These are phyloP conservation scores for Glaciozyma antarctica DNA, from an alignment of 768 basidiomycete genomes.

Conservation along the genomic window DNA sequence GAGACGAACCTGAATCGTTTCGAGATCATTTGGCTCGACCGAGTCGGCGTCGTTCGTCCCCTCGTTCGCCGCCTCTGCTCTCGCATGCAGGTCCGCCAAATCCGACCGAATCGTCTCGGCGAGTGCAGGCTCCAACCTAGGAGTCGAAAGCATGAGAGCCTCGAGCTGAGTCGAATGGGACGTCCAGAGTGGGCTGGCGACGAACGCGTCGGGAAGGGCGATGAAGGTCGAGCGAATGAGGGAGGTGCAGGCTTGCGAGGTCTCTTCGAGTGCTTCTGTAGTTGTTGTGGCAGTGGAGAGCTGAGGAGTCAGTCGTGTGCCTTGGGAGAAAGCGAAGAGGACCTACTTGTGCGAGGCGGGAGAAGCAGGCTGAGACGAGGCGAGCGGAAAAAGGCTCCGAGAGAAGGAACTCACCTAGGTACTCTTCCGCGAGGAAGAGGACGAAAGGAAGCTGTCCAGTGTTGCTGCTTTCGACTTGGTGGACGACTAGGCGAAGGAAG, in stretches of 20 bases:
- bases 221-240: slow-evolving; percentile 24
- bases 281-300: neutral
- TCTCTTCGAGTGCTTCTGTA: neutral
- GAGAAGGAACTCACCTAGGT: slow-evolving; percentile 14
- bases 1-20: slow-evolving; percentile 2
- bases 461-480: slow-evolving; percentile 9
- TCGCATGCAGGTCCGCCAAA: slow-evolving; percentile 7
- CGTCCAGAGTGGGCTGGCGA: slow-evolving; percentile 11
- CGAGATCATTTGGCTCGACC: slow-evolving; percentile 6
- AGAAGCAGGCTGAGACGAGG: slow-evolving; percentile 7
- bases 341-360: slow-evolving; percentile 5
- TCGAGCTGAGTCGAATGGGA: slow-evolving; percentile 7
- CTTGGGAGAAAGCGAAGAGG: neutral
- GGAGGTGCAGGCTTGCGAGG: neutral
- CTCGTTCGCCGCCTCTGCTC: neutral
- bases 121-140: neutral
- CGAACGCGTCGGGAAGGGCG: slow-evolving; percentile 26
- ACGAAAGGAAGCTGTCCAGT: slow-evolving; percentile 17
- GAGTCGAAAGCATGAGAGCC: neutral
- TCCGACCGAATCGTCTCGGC: slow-evolving; percentile 14
- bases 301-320: neutral
- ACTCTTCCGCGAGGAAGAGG: slow-evolving; percentile 20
- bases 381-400: slow-evolving; percentile 16
- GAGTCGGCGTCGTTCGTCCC: slow-evolving; percentile 1
- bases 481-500: slow-evolving; percentile 23